Evolutionary conservation across 2,329 filamentous ascomycete species (phyloP), one percentile per base, ranked within the genome.

Genomic region (Incumbomyces delicatus): DNA sequence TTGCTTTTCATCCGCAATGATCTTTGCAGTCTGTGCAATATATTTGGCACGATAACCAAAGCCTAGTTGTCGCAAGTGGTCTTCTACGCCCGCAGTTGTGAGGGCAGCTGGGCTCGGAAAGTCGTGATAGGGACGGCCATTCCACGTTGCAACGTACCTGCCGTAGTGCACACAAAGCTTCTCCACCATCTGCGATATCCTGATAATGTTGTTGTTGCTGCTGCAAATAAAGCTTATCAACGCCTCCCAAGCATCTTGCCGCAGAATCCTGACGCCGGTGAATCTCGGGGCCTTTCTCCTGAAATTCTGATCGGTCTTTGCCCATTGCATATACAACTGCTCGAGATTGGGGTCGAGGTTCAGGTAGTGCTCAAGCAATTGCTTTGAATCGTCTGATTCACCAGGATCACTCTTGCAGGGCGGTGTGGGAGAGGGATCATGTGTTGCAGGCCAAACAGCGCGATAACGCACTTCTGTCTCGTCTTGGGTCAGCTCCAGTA

Each of bases 21-120:
- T 83, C 2, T 76, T 70, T 0, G 94, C 92, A 4, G 92, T 96
- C 57, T 85, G 78, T 18, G 86, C 81, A 50, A 98, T 85, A 62
- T 96, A 98, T 61, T 85, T 92, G 16, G 94, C 92, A 22, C 92
- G 75, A 59, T 98, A 98, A 1, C 92, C 92, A 62, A 98, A 98
- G 0, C 92, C 92, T 8, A 98, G 73, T 49, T 82, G 76, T 54
- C 88, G 78, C 3, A 98, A 73, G 52, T 85, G 83, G 22, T 77
- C 66, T 63, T 98, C 92, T 5, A 96, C 87, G n/a, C 76, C 75
- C 5, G 75, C 71, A 1, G 76, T 79, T 0, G 80, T 80, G n/a
- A 98, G 72, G 12, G 81, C 80, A 44, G 80, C 73, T 0, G 92
- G 85, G 0, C 74, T 63, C 1, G 92, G 92, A 52, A 98, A 95